phyloP scores from a whole-genome alignment of 345 rosid genomes.

The Chamaenerion angustifolium region DNA sequence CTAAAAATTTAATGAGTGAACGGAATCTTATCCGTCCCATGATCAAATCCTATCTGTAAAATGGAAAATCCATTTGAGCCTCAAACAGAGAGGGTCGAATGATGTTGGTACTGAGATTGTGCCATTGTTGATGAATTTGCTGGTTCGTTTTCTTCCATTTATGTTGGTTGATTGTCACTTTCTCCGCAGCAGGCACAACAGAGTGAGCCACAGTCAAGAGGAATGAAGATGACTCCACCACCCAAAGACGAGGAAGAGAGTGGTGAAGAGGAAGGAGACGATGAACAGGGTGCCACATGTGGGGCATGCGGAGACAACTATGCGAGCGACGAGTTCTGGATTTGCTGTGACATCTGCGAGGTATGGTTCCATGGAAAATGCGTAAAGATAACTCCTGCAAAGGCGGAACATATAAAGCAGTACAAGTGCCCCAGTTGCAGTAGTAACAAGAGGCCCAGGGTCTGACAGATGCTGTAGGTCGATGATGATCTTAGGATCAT shows the following conservation, averaged over 20 bases:
- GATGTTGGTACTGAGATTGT: too few relatives aligned
- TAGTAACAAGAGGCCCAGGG: conserved; percentile 71
- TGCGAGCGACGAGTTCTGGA: conserved; percentile 94
- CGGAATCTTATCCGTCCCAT: too few relatives aligned
- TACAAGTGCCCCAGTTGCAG: conserved; percentile 97
- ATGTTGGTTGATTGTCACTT: conserved; percentile 1
- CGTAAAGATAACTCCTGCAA: conserved; percentile 98
- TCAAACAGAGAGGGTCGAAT: too few relatives aligned
- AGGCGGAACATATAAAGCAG: conserved; percentile 97
- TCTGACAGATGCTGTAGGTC: conserved; percentile 22
- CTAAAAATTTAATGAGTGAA: too few relatives aligned
- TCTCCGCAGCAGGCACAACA: conserved; percentile 43
- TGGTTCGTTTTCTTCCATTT: neutral
- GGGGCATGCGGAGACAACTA: conserved; percentile 97
- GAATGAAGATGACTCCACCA: conserved; percentile 61
- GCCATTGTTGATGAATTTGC: neutral
- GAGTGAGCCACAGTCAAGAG: conserved; percentile 42
- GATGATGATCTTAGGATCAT: too few relatives aligned
- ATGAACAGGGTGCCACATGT: conserved; percentile 84
- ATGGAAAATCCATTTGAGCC: too few relatives aligned
- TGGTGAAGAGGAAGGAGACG: conserved; percentile 81
- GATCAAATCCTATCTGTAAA: too few relatives aligned
- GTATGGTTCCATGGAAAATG: conserved; percentile 99
- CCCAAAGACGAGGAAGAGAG: conserved; percentile 83
- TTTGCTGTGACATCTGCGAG: conserved; percentile 93